These are phyloP conservation scores for Talaromyces sp. DNA, from an alignment of 2,329 filamentous ascomycete genomes.

Conservation along the genomic window DNA sequence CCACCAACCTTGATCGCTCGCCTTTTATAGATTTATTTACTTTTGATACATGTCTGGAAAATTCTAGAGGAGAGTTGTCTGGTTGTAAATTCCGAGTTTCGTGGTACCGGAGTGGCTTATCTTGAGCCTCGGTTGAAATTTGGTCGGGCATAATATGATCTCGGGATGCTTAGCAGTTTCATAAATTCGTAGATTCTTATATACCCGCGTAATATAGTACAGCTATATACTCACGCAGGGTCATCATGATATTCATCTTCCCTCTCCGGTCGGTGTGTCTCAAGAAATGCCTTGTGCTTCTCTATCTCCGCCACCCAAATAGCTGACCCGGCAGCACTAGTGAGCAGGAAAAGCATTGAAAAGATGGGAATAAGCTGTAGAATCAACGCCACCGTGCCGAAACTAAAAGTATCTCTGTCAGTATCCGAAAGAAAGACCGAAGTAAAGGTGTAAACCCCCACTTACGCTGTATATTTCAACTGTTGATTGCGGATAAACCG, in stretches of 20 bases:
- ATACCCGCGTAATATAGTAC: too few relatives aligned
- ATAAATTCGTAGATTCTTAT: not conserved
- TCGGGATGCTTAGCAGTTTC: not conserved
- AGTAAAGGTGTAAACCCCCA: conserved; percentile 3
- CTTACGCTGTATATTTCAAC: conserved; percentile 80
- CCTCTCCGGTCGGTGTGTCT: conserved; percentile 21
- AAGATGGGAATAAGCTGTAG: conserved; percentile 83
- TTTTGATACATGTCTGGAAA: not conserved
- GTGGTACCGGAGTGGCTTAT: too few relatives aligned
- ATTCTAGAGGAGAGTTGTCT: not conserved
- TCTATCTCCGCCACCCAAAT: conserved; percentile 82
- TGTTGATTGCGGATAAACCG: conserved; percentile 60
- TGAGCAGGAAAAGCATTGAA: conserved; percentile 92
- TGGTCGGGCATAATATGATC: not conserved
- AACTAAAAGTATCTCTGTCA: conserved; percentile 41
- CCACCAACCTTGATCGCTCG: not conserved
- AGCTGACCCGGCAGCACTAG: conserved; percentile 76
- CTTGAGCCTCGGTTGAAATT: not conserved
- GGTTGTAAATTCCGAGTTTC: too few relatives aligned
- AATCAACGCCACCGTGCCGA: conserved; percentile 77
- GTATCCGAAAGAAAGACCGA: not conserved
- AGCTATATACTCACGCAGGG: conserved; percentile 7
- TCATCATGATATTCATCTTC: conserved; percentile 36
- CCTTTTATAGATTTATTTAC: not conserved
- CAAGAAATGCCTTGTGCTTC: conserved; percentile 41